Base-by-base conservation (phyloP, 306 rosid species). In the Malus orientalis region DNA sequence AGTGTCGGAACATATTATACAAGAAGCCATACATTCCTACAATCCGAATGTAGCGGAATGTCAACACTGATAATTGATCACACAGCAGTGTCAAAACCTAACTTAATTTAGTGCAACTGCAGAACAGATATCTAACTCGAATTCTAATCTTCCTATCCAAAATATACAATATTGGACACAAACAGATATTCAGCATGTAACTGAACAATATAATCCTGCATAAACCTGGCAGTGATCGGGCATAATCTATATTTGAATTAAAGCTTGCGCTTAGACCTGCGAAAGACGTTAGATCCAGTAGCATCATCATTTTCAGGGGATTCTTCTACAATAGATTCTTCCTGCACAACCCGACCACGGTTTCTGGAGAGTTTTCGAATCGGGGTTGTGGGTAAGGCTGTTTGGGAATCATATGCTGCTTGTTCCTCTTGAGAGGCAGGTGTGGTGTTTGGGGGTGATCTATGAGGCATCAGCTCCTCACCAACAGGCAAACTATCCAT, bases 391-490 rank as follows among this genome's bases (percentile, higher is more conserved):
- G 80, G 76, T 59, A 79, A 13, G 42, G 42, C 42, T 7, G 73
- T 78, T 27, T 74, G 85, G 42, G 90, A 83, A 74, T 49, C 9
- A 13, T 53, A 73, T 20, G 25, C 61, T 2, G 30, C 49, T 5
- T 66, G 67, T 65, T 84, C 89, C 71, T 18, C 79, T 54, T 75
- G 79, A 7, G 85, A 53, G 12, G 38, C 54, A 74, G 62, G 70
- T 47, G 4, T 7, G 0, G 77, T 32, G 85, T 79, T 60, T 47
- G 68, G 42, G 22, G 73, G 81, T 19, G 8, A 16, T 80, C 97
- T 84, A 59, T 81, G 81, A 0, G 93, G 91, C 97, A 93, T 93
- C 65, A 91, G 79, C 84, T 91, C 98, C 70, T 83, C 81, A 19
- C 89, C 98, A 32, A 62, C 82, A n/a, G 91, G 86, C 72, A 89